These are phyloP conservation scores for Striga asiatica DNA, from an alignment of 257 asterid genomes.

Conservation along the genomic window DNA sequence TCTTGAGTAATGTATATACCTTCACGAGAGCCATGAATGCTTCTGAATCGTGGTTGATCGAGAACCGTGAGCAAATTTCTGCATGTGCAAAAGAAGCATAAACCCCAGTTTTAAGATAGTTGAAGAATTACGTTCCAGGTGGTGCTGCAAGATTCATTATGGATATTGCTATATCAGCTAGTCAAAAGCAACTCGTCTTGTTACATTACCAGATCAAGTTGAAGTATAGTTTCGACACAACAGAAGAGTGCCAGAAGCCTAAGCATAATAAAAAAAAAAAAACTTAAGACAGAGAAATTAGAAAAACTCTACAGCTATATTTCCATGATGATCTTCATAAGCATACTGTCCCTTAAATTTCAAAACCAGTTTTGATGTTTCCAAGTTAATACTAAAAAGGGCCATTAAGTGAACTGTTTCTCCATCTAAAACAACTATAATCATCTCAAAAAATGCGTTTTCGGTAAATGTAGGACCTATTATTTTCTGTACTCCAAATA, in stretches of 20 bases:
- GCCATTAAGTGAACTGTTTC: background rate
- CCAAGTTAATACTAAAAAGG: background rate
- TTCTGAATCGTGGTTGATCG: slow-evolving; percentile 35
- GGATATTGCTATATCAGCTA: slow-evolving; percentile 8
- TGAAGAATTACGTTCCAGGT: background rate
- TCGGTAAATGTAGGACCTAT: too few species aligned
- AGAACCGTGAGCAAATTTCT: slow-evolving; percentile 62
- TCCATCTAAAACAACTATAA: background rate
- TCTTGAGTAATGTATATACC: slow-evolving; percentile 32
- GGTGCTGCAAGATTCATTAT: background rate
- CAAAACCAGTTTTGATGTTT: background rate
- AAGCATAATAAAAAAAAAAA: background rate
- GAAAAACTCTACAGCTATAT: background rate
- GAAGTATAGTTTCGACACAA: too few species aligned
- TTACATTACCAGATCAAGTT: slow-evolving; percentile 4
- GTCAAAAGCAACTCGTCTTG: background rate
- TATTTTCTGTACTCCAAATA: background rate
- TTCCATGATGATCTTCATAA: background rate
- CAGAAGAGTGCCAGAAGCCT: too few species aligned
- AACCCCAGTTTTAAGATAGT: background rate
- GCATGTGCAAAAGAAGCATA: slow-evolving; percentile 36
- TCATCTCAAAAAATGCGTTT: too few species aligned
- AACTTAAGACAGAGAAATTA: background rate
- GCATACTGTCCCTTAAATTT: background rate
- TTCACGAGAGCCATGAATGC: slow-evolving; percentile 49